Evolutionary conservation across 2,329 filamentous ascomycete species (phyloP).

Genomic region (Dothideomycetes sp.): DNA sequence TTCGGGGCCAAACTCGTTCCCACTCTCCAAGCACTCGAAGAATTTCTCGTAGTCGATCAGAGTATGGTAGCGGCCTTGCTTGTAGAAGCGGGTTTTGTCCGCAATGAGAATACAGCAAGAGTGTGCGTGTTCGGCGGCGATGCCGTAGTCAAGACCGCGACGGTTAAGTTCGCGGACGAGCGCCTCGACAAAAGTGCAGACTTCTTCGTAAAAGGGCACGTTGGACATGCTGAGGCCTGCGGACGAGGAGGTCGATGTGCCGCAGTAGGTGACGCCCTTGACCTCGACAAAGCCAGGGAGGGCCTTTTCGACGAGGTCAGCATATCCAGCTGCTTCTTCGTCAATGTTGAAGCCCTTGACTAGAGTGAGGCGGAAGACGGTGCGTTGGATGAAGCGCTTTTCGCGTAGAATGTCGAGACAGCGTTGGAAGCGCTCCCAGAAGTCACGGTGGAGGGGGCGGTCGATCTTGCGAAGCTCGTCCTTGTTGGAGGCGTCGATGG

Average conservation of each 20-base stretch:
- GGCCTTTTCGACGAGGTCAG: slow-evolving; percentile 73
- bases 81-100: slow-evolving; percentile 61
- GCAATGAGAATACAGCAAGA: slow-evolving; percentile 86
- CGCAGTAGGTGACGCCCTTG: slow-evolving; percentile 95
- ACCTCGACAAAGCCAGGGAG: slow-evolving; percentile 89
- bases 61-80: slow-evolving; percentile 76
- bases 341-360: slow-evolving; percentile 98
- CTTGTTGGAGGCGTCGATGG: slow-evolving; percentile 85
- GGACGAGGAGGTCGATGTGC: slow-evolving; percentile 71
- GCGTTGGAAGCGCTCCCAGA: slow-evolving; percentile 89
- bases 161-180: slow-evolving; percentile 58
- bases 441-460: slow-evolving; percentile 84
- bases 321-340: slow-evolving; percentile 84
- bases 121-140: slow-evolving; percentile 90
- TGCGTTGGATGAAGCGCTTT: slow-evolving; percentile 75
- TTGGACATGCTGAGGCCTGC: slow-evolving; percentile 94
- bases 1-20: slow-evolving; percentile 60
- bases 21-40: slow-evolving; percentile 70
- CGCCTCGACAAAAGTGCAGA: slow-evolving; percentile 68
- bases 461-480: slow-evolving; percentile 84
- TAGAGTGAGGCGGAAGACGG: slow-evolving; percentile 86
- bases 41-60: slow-evolving; percentile 83
- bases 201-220: slow-evolving; percentile 90
- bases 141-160: slow-evolving; percentile 71
- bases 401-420: slow-evolving; percentile 83